phyloP scores from a whole-genome alignment of 768 basidiomycete species.

The Rhizopogon vinicolor region DNA sequence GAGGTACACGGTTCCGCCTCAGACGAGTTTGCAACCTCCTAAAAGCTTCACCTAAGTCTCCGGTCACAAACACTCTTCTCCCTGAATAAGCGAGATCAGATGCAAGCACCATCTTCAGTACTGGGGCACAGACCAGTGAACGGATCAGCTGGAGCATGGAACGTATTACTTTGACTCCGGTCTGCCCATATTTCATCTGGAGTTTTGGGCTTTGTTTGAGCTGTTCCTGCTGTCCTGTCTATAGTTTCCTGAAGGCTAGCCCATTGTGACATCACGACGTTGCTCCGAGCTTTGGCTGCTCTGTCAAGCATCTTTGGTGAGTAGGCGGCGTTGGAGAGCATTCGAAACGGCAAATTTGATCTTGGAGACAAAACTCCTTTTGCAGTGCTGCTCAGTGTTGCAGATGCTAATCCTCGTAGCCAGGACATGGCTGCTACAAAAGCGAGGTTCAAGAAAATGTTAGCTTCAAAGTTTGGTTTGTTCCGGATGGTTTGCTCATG shows the following conservation, averaged over 20 bases:
- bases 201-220: constrained; percentile 9
- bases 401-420: neutral
- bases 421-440: neutral
- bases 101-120: neutral
- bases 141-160: constrained; percentile 39
- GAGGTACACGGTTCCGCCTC: constrained; percentile 48
- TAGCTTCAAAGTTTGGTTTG: neutral
- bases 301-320: neutral
- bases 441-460: neutral
- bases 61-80: constrained; percentile 49
- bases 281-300: neutral
- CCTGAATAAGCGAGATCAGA: constrained; percentile 36
- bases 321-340: neutral
- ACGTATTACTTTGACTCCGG: constrained; percentile 12
- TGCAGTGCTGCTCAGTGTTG: neutral
- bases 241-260: neutral
- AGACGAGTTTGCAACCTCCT: constrained; percentile 47
- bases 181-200: constrained; percentile 35
- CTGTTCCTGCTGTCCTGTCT: constrained; percentile 2
- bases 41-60: constrained; percentile 45
- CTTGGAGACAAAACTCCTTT: neutral
- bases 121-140: constrained; percentile 46
- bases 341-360: neutral
- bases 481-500: neutral
- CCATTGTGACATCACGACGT: neutral